A percentile compares a stretch with the other conserved stretches of the same genome.
phyloP scores from a whole-genome alignment of 148 eudicot genomes.

The Mesembryanthemum crystallinum region DNA sequence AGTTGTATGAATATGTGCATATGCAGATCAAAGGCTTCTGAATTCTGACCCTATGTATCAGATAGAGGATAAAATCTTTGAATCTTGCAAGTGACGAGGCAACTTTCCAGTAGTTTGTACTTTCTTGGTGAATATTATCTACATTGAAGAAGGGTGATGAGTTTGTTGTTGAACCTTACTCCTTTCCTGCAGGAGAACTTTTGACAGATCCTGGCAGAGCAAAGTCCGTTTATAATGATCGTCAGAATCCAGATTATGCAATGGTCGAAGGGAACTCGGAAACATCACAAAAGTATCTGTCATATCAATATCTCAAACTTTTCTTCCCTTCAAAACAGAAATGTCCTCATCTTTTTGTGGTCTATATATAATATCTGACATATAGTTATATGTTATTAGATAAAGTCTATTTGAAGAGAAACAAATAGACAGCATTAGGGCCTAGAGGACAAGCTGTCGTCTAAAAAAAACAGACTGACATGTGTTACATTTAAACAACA shows the following conservation, averaged over 20 bases:
- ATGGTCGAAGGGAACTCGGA: neutral
- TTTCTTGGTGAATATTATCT: neutral
- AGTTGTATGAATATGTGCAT: neutral
- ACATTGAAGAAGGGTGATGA: neutral
- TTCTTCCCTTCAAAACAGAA: neutral
- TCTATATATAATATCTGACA: neutral
- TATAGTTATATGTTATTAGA: neutral
- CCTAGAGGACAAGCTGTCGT: no score
- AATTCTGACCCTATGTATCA: neutral
- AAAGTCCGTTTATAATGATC: neutral
- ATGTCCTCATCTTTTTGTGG: neutral
- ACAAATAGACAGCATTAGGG: no score
- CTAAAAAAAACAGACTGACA: no score
- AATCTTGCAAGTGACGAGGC: neutral
- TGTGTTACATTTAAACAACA: neutral
- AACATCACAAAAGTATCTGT: constrained; percentile 16
- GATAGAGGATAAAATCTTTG: neutral
- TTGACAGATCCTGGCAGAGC: neutral
- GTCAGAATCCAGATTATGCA: neutral
- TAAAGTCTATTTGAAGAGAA: no score
- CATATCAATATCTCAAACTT: neutral
- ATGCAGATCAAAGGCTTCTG: neutral
- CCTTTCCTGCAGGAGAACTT: constrained; percentile 7
- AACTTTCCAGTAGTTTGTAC: neutral
- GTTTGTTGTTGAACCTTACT: neutral